Percentiles rank a stretch among this genome's conserved stretches.
Evolutionary conservation across 371 early-diverging fungal genomes (phyloP).

Genomic region (Mucor indicus): DNA sequence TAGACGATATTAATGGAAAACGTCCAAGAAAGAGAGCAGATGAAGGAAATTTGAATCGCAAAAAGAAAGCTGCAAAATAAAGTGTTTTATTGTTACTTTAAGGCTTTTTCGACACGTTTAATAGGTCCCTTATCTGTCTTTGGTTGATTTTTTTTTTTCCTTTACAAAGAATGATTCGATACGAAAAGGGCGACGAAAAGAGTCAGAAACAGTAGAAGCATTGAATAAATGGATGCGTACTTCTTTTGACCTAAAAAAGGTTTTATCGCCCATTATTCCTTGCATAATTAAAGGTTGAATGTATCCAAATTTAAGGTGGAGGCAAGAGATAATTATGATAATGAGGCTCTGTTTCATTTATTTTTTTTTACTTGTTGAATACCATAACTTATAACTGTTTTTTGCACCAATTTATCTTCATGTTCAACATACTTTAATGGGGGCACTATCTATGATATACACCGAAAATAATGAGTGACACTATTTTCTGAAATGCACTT

Average conservation of each 20-base stretch:
- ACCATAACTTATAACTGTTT: conserved; percentile 67
- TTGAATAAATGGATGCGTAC: conserved; percentile 67
- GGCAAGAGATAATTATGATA: conserved; percentile 64
- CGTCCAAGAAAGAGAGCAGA: conserved; percentile 20
- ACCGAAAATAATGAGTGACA: background rate
- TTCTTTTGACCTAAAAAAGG: conserved; percentile 59
- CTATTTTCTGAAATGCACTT: no score
- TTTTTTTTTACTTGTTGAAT: conserved; percentile 68
- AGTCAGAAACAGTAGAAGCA: conserved; percentile 64
- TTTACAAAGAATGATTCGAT: conserved; percentile 61
- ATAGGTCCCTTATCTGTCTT: conserved; percentile 44
- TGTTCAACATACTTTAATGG: conserved; percentile 43
- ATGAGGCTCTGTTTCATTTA: conserved; percentile 63
- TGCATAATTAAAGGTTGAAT: conserved; percentile 85
- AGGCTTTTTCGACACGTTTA: conserved; percentile 51
- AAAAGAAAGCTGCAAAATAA: conserved; percentile 12
- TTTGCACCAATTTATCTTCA: conserved; percentile 31
- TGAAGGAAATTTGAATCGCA: conserved; percentile 15
- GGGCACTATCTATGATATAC: no score
- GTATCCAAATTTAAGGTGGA: conserved; percentile 84
- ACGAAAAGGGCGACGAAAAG: conserved; percentile 81
- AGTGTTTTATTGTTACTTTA: conserved; percentile 33
- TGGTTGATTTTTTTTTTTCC: conserved; percentile 31
- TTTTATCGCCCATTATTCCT: conserved; percentile 69
- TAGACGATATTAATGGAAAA: conserved; percentile 23